These are phyloP conservation scores for Phoma herbarum DNA, from an alignment of 2,329 filamentous ascomycete genomes.

Conservation along the genomic window DNA sequence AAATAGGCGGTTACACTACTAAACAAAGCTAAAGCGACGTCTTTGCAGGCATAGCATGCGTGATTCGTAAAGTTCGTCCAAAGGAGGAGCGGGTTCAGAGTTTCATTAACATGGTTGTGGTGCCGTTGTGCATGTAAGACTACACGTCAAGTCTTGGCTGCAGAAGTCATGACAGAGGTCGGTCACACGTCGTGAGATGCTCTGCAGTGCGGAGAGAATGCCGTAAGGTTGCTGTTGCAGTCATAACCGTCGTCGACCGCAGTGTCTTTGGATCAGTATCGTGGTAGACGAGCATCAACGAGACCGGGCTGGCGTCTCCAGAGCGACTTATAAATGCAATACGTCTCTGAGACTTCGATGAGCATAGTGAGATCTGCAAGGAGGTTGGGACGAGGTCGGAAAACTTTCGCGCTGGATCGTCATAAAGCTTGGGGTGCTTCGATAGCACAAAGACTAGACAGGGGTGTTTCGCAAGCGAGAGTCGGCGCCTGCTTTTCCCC, in stretches of 20 bases:
- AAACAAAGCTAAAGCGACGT: conserved; percentile 9
- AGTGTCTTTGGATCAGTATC: too few species aligned
- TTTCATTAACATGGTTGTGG: conserved; percentile 3
- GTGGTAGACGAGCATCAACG: not conserved
- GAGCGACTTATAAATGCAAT: not conserved
- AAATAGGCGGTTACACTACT: conserved; percentile 12
- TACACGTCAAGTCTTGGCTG: conserved; percentile 10
- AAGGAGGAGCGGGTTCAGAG: conserved; percentile 4
- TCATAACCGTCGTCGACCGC: not conserved
- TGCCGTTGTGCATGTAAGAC: conserved; percentile 4
- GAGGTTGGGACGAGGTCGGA: conserved; percentile 9
- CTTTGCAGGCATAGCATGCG: not conserved
- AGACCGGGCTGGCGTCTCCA: not conserved
- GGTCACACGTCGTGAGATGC: not conserved
- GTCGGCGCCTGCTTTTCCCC: not conserved
- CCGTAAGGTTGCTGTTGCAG: not conserved
- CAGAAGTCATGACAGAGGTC: conserved; percentile 2
- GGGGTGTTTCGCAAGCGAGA: not conserved
- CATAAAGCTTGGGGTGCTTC: conserved; percentile 14
- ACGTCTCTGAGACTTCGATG: not conserved
- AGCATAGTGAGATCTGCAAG: not conserved
- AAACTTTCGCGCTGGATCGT: conserved; percentile 1
- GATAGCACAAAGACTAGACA: conserved; percentile 7
- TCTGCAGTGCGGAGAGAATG: not conserved
- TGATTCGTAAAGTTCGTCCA: conserved; percentile 4